Evolutionary conservation across 78 protist genomes (phyloP).

Genomic region (Dictyostelium purpureum): DNA sequence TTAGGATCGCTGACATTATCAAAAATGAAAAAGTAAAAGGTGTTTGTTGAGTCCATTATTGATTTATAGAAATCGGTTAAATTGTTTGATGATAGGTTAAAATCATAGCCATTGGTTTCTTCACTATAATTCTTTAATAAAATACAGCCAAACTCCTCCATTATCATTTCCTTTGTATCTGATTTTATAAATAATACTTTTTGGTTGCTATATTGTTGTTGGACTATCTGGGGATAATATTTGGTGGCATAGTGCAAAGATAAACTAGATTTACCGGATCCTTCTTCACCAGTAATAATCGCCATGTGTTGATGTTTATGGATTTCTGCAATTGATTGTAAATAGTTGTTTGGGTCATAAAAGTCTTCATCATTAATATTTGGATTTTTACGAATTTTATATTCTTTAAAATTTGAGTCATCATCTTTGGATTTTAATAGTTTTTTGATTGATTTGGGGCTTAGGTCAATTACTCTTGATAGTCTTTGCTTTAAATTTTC

Average conservation of each 20-base stretch:
- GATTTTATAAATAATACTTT: background rate
- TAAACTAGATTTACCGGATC: background rate
- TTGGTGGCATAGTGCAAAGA: background rate
- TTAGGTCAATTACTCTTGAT: background rate
- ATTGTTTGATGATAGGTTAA: conserved; percentile 5
- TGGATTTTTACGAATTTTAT: background rate
- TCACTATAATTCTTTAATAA: background rate
- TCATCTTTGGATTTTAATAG: background rate
- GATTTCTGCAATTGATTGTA: background rate
- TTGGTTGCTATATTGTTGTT: background rate
- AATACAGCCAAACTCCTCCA: background rate
- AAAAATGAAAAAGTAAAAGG: background rate
- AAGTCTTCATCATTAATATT: background rate
- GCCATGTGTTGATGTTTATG: background rate
- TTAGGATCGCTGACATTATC: conserved; percentile 5
- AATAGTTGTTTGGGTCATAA: background rate
- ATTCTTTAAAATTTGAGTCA: background rate
- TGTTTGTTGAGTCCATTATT: background rate
- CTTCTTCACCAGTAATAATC: conserved; percentile 21
- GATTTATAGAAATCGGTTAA: conserved; percentile 6
- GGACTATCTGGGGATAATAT: background rate
- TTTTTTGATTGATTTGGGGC: background rate
- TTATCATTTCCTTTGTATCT: background rate
- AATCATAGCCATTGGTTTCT: background rate
- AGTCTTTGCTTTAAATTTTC: conserved; percentile 1